phyloP scores from a whole-genome alignment of 805 yeast species.

The Metschnikowia drakensbergensis region DNA sequence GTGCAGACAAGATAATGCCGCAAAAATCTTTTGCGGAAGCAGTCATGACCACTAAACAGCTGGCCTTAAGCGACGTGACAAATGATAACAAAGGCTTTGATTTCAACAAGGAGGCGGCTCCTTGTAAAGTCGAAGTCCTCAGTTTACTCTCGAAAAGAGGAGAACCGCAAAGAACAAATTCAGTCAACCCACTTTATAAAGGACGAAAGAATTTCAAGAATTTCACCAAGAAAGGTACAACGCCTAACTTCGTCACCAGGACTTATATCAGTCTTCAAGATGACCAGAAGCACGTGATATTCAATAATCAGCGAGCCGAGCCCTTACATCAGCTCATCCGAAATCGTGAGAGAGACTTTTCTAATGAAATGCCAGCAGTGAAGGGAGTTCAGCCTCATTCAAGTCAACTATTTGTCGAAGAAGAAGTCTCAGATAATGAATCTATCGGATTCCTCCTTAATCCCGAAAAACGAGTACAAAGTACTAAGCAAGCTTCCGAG shows the following conservation, averaged over 20 bases:
- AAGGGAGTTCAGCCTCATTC: constrained; percentile 16
- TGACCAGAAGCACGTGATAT: constrained; percentile 8
- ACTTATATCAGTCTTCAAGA: constrained; percentile 14
- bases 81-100: not conserved
- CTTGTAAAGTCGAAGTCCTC: constrained; percentile 1
- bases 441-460: not conserved
- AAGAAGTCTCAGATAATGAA: constrained; percentile 4
- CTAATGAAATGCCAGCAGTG: constrained; percentile 15
- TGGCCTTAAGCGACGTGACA: not conserved
- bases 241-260: constrained; percentile 12
- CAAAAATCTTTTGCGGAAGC: constrained; percentile 3
- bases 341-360: constrained; percentile 8
- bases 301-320: constrained; percentile 3
- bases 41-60: constrained; percentile 2
- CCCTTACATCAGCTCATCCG: not conserved
- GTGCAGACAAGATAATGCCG: not conserved
- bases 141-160: not conserved
- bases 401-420: constrained; percentile 15
- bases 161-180: not conserved
- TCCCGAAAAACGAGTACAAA: not conserved
- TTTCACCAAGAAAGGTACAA: constrained; percentile 10
- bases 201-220: constrained; percentile 18
- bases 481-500: not conserved
- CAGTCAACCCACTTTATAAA: not conserved
- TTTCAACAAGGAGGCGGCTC: not conserved